Base-by-base conservation (phyloP, 1,284 basidiomycete species). In the Phellopilus nigrolimitatus region DNA sequence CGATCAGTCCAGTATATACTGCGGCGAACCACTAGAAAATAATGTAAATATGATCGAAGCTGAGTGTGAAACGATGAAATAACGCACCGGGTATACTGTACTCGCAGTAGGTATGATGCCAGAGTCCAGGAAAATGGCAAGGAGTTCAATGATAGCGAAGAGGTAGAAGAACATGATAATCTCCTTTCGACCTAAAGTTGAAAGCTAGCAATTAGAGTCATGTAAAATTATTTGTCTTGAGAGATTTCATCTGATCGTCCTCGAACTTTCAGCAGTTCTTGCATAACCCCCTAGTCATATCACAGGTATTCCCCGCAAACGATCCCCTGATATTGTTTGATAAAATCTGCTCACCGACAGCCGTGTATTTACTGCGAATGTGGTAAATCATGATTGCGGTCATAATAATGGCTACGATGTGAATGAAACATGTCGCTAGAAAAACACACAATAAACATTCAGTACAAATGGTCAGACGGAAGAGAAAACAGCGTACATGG, bases 101-200 rank as follows among this genome's bases (percentile, higher is more conserved):
- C 92, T 91, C 17, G 90, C 79, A 0, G 94, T 95, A 3, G 97
- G 95, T 66, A 99, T 97, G 61, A 99, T 82, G 37, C 88, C 90
- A 13, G 93, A 95, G 69, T 99, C 97, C 55, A 99, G 82, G 74
- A 99, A 98, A 67, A 99, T 86, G 41, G 92, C 94, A 15, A 99
- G 75, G 19, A 98, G 75, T 65, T 95, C 91, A 59, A 95, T 89
- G 62, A 91, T 69, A 60, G 90, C 90, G 70, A 97, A 99, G 65
- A 97, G 76, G 80, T 95, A 99, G 76, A 99, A 99, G 73, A 99
- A 98, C 68, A 83, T 84, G 57, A 97, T 88, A 59, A 99, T 98
- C 71, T 99, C 97, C 72, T 97, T 98, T 56, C 97, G 80, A 37
- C 93, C 75, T 75, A 59, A 2, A 43, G 9, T 30, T 47, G 6